Conservation (phyloP, 2,329 filamentous ascomycete species). For the Aspergillus versicolor region DNA sequence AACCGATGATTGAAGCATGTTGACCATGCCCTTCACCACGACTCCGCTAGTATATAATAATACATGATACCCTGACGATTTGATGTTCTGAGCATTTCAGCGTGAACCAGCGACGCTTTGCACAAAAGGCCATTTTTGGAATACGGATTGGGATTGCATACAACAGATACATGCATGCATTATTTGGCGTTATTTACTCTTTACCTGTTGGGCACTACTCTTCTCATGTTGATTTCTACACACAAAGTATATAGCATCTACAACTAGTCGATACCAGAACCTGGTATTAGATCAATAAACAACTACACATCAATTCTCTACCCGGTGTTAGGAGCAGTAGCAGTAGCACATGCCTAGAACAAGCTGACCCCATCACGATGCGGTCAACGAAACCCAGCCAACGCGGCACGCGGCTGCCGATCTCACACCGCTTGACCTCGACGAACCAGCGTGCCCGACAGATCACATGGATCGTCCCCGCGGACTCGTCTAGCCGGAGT, state of each 20-base stretch:
- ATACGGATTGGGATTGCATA: background rate
- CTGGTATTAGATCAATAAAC: background rate
- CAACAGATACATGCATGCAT: background rate
- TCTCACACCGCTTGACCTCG: constrained; percentile 1
- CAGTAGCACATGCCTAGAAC: background rate
- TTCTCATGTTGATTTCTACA: background rate
- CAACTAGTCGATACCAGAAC: background rate
- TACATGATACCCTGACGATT: constrained; percentile 21
- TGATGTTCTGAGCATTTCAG: constrained; percentile 3
- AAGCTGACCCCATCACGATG: no score
- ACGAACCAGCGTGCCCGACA: background rate
- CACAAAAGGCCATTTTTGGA: background rate
- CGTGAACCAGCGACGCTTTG: background rate
- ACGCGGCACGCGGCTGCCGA: background rate
- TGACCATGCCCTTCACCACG: constrained; percentile 26
- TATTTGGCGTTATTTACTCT: background rate
- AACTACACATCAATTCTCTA: background rate
- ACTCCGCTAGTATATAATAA: constrained; percentile 9
- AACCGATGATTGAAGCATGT: constrained; percentile 51
- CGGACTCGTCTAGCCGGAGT: background rate
- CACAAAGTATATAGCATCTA: constrained; percentile 5
- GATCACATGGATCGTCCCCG: constrained; percentile 1
- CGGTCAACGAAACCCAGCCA: background rate
- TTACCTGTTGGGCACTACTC: background rate
- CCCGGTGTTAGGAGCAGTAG: background rate